Evolutionary conservation across 345 rosid genomes (phyloP).

Genomic region (Aurinia saxatilis): DNA sequence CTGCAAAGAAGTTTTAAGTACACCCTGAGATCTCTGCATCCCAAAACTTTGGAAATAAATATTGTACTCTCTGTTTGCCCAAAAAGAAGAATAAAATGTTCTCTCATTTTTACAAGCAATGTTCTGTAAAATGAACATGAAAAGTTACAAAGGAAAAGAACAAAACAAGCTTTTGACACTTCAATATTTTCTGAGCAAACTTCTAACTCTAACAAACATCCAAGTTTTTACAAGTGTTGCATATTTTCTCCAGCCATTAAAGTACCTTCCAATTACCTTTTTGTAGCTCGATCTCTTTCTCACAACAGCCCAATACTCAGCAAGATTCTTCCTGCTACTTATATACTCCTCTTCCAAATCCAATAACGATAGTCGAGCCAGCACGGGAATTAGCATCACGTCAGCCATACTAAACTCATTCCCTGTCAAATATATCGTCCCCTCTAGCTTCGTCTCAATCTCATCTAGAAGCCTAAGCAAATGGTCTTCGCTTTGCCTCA

Average conservation of each 20-base stretch:
- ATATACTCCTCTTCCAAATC: constrained; percentile 66
- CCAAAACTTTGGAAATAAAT: background rate
- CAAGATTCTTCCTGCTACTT: constrained; percentile 52
- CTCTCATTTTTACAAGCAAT: background rate
- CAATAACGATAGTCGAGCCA: constrained; percentile 58
- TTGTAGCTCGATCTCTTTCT: constrained; percentile 66
- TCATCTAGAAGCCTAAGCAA: constrained; percentile 59
- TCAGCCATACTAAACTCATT: constrained; percentile 87
- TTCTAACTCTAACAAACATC: constrained; percentile 55
- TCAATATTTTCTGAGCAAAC: constrained; percentile 53
- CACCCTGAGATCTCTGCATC: background rate
- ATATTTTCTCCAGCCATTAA: constrained; percentile 73
- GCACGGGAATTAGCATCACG: constrained; percentile 59
- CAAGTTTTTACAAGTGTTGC: constrained; percentile 62
- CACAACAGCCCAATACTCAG: constrained; percentile 62
- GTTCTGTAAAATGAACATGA: background rate
- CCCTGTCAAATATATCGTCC: constrained; percentile 51
- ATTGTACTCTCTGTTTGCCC: background rate
- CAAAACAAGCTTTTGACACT: constrained; percentile 17
- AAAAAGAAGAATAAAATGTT: background rate
- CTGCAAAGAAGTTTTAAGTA: constrained; percentile 4
- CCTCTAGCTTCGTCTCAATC: constrained; percentile 48
- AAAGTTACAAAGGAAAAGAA: background rate
- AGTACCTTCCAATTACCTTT: constrained; percentile 67
- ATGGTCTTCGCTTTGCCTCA: constrained; percentile 49